Evolutionary conservation across 352 stramenopile species (phyloP).

Genomic region (Phytophthora kernoviae): DNA sequence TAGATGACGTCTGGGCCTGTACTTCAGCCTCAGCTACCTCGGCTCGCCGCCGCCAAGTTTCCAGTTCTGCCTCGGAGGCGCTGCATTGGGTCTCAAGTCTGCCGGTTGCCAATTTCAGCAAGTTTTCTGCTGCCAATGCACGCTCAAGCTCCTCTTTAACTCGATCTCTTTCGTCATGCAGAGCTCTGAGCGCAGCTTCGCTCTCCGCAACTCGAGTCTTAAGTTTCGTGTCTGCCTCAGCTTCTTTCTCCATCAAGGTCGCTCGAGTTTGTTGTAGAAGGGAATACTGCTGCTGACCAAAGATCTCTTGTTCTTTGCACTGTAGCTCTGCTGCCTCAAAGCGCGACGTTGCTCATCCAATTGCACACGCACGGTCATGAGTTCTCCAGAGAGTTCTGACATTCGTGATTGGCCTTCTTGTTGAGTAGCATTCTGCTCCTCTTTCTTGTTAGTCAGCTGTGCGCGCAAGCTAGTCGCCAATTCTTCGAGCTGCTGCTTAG

Average conservation of each 20-base stretch:
- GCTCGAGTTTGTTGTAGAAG: constrained; percentile 59
- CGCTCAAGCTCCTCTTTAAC: constrained; percentile 51
- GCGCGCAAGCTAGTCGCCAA: constrained; percentile 55
- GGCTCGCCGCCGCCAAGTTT: constrained; percentile 38
- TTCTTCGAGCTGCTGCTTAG: constrained; percentile 72
- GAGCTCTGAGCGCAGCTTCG: constrained; percentile 28
- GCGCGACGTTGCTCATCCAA: constrained; percentile 74
- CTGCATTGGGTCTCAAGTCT: constrained; percentile 45
- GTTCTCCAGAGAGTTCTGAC: constrained; percentile 63
- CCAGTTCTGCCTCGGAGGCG: constrained; percentile 41
- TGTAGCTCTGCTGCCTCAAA: constrained; percentile 69
- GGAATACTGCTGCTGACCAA: constrained; percentile 52
- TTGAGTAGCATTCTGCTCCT: constrained; percentile 55
- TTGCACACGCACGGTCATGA: constrained; percentile 80
- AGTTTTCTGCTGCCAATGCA: constrained; percentile 29
- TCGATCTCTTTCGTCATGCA: constrained; percentile 50
- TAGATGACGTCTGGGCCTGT: constrained; percentile 7
- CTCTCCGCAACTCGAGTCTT: constrained; percentile 45
- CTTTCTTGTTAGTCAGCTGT: constrained; percentile 64
- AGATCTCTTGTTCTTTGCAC: constrained; percentile 64
- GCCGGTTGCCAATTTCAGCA: constrained; percentile 32
- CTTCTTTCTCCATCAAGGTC: constrained; percentile 53
- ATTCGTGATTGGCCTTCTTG: constrained; percentile 70
- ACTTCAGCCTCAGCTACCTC: constrained; percentile 38
- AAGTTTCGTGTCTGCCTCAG: constrained; percentile 41